phyloP scores from a whole-genome alignment of 2,329 filamentous ascomycete species.

The Aspergillus carbonarius region DNA sequence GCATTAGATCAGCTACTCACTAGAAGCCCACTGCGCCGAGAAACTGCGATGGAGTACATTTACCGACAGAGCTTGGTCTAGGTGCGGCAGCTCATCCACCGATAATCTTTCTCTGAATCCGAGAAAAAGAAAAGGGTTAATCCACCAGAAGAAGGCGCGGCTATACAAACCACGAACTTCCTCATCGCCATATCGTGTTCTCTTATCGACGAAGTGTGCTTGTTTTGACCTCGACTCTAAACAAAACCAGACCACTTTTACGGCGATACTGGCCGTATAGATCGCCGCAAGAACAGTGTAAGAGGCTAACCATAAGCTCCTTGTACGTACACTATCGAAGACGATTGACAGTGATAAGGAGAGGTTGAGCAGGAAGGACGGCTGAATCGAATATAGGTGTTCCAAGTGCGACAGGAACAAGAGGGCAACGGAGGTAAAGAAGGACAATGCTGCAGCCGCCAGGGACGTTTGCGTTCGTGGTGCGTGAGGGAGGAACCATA shows the following conservation, averaged over 20 bases:
- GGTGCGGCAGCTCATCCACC: not conserved
- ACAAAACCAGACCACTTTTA: conserved; percentile 1
- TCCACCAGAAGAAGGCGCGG: conserved; percentile 11
- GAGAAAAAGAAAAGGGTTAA: conserved; percentile 3
- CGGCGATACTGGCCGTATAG: not conserved
- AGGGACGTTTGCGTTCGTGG: not conserved
- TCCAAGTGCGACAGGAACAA: conserved; percentile 7
- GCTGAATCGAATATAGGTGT: conserved; percentile 2
- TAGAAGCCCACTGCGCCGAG: not conserved
- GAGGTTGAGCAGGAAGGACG: conserved; percentile 2
- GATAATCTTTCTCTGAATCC: not conserved
- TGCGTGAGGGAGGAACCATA: not conserved
- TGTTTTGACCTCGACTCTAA: conserved; percentile 1
- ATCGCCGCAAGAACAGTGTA: not conserved
- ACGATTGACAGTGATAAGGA: not conserved
- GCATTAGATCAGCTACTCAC: not conserved
- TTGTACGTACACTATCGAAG: conserved; percentile 2
- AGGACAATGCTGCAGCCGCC: not conserved
- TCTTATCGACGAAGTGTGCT: not conserved
- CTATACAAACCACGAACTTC: not conserved
- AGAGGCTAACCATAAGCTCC: conserved; percentile 4
- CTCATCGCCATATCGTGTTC: not conserved
- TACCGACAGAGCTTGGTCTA: conserved; percentile 5
- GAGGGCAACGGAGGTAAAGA: not conserved
- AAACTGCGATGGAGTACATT: not conserved